Evolutionary conservation across 345 rosid species (phyloP), one percentile per base, ranked within the genome.

Genomic region (Cardiospermum halicacabum): DNA sequence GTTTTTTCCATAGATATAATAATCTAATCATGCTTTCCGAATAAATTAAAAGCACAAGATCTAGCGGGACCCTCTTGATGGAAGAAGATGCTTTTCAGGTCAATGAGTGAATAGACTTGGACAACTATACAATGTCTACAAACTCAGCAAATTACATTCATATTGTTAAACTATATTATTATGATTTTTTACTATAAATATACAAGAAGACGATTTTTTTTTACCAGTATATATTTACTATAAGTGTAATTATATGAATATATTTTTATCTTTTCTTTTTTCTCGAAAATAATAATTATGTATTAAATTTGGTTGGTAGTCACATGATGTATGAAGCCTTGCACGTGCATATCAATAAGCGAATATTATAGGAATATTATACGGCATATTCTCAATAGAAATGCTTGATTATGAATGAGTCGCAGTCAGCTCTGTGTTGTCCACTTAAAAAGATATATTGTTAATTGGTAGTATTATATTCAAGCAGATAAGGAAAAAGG

Each of bases 281-380:
- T 34, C 10, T 34, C 39, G 1, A 34, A 34, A 34, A 34, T 1
- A 34, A 34, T 7, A 21, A 21, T 34, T 7, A 31, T 30, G 11
- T 21, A 49, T 62, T n/a, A 48, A 5, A 54, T 12, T 9, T 0
- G 25, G n/a, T 34, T 63, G 24, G 34, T 24, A 15, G 67, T 36
- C 58, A 34, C 67, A 5, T 24, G 67, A 34, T 16, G 67, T 12
- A 53, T 37, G 58, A 26, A 37, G 53, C 30, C 55, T 36, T 40
- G 60, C 69, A 55, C 61, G 60, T 55, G 69, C 69, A 54, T 12
- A 18, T 12, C 28, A 27, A n/a, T 10, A 28, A 30, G 1, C 40
- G 69, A 65, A 65, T 65, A 65, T 65, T 54, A 18, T 12, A 42
- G 1, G 69, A 65, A 65, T 65, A 65, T 65, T 54, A 18, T 12